Percentiles rank a stretch among this genome's conserved stretches.
phyloP scores from a whole-genome alignment of 1,139 yeast genomes.

The Scheffersomyces titani region DNA sequence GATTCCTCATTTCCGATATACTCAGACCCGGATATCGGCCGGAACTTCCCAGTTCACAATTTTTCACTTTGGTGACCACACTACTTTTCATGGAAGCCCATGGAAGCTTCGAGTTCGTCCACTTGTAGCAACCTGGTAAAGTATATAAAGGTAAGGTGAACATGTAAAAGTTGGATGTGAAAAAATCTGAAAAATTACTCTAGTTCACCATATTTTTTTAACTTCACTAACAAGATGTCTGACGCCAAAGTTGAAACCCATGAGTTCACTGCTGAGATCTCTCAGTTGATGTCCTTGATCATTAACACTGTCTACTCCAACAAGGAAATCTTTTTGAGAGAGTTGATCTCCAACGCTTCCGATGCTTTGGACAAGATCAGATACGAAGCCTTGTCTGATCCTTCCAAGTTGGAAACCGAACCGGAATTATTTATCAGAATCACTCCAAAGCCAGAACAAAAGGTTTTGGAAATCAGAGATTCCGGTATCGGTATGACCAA shows the following conservation, averaged over 20 bases:
- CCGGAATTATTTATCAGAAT: conserved; percentile 97
- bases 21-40: neutral
- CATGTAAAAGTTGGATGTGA: neutral
- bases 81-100: conserved; percentile 26
- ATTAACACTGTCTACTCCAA: conserved; percentile 99
- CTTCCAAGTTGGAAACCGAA: conserved; percentile 88
- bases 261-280: conserved; percentile 99
- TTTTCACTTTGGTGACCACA: neutral
- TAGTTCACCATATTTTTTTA: conserved; percentile 1
- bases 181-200: conserved; percentile 4
- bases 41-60: neutral
- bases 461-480: conserved; percentile 96
- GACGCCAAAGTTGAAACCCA: conserved; percentile 71
- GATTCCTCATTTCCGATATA: neutral
- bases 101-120: conserved; percentile 29
- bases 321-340: conserved; percentile 99
- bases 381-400: conserved; percentile 93
- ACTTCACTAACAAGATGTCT: conserved; percentile 42
- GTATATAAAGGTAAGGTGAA: conserved; percentile 6
- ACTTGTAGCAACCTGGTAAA: conserved; percentile 5
- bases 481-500: conserved; percentile 99
- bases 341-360: conserved; percentile 96
- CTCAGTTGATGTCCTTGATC: conserved; percentile 99
- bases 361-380: conserved; percentile 97
- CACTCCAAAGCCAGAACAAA: conserved; percentile 93